Evolutionary conservation across 2,329 filamentous ascomycete species (phyloP).

Genomic region (Sordariomycetes sp.): DNA sequence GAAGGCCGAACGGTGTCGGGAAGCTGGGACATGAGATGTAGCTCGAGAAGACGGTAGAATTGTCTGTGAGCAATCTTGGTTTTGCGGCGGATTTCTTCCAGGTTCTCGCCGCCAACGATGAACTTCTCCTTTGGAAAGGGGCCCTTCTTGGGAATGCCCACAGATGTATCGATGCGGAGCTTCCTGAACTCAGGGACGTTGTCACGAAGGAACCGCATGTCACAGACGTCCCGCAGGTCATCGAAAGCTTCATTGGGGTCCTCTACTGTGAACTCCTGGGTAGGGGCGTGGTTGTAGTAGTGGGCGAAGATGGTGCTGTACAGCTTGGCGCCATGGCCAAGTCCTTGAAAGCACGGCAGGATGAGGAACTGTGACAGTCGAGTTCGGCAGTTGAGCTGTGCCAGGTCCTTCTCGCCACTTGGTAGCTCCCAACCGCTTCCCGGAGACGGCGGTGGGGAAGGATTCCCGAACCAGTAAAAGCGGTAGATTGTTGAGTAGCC

Average conservation of each 20-base stretch:
- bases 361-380: slow-evolving; percentile 92
- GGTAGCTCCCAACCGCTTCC: slow-evolving; percentile 33
- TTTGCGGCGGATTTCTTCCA: slow-evolving; percentile 48
- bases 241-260: slow-evolving; percentile 87
- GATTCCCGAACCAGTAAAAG: slow-evolving; percentile 58
- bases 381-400: slow-evolving; percentile 63
- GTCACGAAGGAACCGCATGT: slow-evolving; percentile 58
- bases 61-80: slow-evolving; percentile 71
- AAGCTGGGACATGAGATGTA: slow-evolving; percentile 59
- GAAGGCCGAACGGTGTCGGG: slow-evolving; percentile 46
- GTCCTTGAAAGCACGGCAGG: slow-evolving; percentile 75
- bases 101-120: slow-evolving; percentile 48
- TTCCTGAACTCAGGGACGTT: slow-evolving; percentile 46
- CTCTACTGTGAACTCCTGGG: slow-evolving; percentile 83
- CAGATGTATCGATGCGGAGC: slow-evolving; percentile 43
- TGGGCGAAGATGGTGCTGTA: slow-evolving; percentile 72
- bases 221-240: slow-evolving; percentile 66
- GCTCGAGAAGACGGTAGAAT: slow-evolving; percentile 65
- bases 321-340: slow-evolving; percentile 69
- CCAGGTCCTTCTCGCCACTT: slow-evolving; percentile 35
- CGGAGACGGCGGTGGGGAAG: slow-evolving; percentile 31
- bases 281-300: slow-evolving; percentile 57
- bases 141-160: slow-evolving; percentile 39
- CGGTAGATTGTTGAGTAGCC: slow-evolving; percentile 89
- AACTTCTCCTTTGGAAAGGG: slow-evolving; percentile 33